Conservation (phyloP, 1,139 yeast genomes). For the Arxiozyma heterogenica region DNA sequence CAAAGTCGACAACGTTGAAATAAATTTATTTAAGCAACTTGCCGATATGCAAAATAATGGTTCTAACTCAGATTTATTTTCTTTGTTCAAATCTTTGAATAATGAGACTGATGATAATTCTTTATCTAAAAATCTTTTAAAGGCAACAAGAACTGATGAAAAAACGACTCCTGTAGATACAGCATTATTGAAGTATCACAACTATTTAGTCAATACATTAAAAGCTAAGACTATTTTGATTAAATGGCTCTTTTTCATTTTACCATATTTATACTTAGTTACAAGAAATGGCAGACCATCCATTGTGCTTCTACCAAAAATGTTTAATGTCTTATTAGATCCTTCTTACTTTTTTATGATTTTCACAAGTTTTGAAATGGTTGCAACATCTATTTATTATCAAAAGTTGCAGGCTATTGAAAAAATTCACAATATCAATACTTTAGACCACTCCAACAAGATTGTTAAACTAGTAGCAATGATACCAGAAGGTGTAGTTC, state of each 20-base stretch:
- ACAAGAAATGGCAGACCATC: conserved; percentile 13
- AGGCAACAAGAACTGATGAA: not conserved
- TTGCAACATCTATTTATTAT: conserved; percentile 30
- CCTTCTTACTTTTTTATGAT: conserved; percentile 33
- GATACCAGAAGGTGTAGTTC: conserved; percentile 30
- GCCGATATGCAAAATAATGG: conserved; percentile 15
- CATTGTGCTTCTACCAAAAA: conserved; percentile 3
- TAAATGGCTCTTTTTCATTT: conserved; percentile 26
- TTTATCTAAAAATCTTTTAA: not conserved
- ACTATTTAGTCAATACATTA: conserved; percentile 22
- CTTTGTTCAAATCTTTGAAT: conserved; percentile 22
- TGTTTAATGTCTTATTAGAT: conserved; percentile 9
- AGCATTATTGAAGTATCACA: conserved; percentile 23
- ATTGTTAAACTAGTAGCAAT: conserved; percentile 24
- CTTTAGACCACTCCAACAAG: conserved; percentile 23
- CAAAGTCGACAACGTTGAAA: conserved; percentile 13
- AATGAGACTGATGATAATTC: conserved; percentile 4
- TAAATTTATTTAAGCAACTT: conserved; percentile 20
- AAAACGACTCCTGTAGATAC: conserved; percentile 18
- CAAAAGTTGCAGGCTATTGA: conserved; percentile 27
- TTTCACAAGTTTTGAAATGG: conserved; percentile 31
- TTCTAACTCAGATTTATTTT: conserved; percentile 25
- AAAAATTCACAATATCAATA: conserved; percentile 19
- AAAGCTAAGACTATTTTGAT: conserved; percentile 26
- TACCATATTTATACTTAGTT: conserved; percentile 25